Evolutionary conservation across 345 rosid species (phyloP), one percentile per base, ranked within the genome.

Genomic region (Ceriops decandra): DNA sequence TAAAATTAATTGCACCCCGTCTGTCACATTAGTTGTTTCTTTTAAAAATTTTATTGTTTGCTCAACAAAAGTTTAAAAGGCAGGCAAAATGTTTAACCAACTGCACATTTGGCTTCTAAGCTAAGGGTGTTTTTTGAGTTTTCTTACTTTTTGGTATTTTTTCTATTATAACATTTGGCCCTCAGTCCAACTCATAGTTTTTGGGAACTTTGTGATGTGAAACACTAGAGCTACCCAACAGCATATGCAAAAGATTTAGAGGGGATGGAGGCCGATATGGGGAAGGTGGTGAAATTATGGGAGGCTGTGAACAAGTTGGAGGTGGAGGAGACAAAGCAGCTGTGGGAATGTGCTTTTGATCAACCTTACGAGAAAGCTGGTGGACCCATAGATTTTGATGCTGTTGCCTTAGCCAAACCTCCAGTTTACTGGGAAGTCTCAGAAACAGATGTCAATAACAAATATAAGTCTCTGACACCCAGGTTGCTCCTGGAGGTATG

Each of bases 321-420:
- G 57, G 76, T 81, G 9, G 84, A 87, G 63, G 83, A 73, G 52
- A 85, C 88, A 22, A 83, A 80, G 79, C 76, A 71, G 58, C 63
- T 86, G 5, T 90, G 93, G 98, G 86, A 89, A 60, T 72, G 70
- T 67, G 74, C 62, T 7, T 93, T 93, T 54, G 84, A 89, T 74
- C 92, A 87, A 69, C 95, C 96, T 2, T 89, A 86, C 32, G 95
- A 86, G 80, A 93, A 85, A 77, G 95, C 97, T 59, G 97, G 98
- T 38, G 91, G 90, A 21, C 77, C 69, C 21, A 47, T 82, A 56
- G 74, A 77, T 15, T 57, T 74, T 27, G 78, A 78, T 30, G 72
- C 80, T 52, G 51, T 53, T 56, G 71, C 61, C 32, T 42, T 77
- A n/a, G 72, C 66, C 30, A 81, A 69, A 67, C 75, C 79, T 3